These are phyloP conservation scores for Monosporascus sp. DNA, from an alignment of 2,329 filamentous ascomycete genomes.

Conservation along the genomic window DNA sequence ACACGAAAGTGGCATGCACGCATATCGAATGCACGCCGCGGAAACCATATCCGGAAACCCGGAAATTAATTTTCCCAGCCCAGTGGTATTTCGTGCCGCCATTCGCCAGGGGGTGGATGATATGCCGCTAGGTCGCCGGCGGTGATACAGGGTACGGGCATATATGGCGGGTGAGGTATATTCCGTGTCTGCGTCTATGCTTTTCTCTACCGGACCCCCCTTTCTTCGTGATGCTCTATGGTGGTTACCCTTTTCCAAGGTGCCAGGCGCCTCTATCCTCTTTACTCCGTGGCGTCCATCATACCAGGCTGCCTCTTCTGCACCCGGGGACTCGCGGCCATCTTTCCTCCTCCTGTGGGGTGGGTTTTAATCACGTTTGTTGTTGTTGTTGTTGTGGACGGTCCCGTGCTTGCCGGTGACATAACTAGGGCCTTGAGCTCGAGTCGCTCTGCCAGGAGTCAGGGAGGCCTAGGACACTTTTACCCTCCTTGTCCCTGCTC, in stretches of 20 bases:
- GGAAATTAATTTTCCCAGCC: too few species aligned
- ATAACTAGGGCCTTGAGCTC: constrained; percentile 28
- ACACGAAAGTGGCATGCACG: too few species aligned
- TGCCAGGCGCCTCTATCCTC: not conserved
- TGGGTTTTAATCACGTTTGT: not conserved
- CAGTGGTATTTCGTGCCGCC: too few species aligned
- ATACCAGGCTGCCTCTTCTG: not conserved
- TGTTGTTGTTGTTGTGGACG: constrained; percentile 1
- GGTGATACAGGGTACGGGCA: not conserved
- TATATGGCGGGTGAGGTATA: not conserved
- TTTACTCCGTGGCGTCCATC: not conserved
- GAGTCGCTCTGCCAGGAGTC: constrained; percentile 26
- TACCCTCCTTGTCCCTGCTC: constrained; percentile 25
- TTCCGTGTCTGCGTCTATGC: not conserved
- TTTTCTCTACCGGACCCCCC: not conserved
- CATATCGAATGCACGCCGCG: too few species aligned
- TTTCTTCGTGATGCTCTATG: not conserved
- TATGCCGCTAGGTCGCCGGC: not conserved
- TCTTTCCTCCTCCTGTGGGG: not conserved
- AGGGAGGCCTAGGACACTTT: constrained; percentile 18
- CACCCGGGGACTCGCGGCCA: not conserved
- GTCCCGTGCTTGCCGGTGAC: constrained; percentile 12
- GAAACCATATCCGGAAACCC: too few species aligned
- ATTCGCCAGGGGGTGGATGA: too few species aligned
- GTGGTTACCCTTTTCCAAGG: not conserved